Evolutionary conservation across 108 stramenopile species (phyloP), one percentile per base, ranked within the genome.

Genomic region (Skeletonema tropicum): DNA sequence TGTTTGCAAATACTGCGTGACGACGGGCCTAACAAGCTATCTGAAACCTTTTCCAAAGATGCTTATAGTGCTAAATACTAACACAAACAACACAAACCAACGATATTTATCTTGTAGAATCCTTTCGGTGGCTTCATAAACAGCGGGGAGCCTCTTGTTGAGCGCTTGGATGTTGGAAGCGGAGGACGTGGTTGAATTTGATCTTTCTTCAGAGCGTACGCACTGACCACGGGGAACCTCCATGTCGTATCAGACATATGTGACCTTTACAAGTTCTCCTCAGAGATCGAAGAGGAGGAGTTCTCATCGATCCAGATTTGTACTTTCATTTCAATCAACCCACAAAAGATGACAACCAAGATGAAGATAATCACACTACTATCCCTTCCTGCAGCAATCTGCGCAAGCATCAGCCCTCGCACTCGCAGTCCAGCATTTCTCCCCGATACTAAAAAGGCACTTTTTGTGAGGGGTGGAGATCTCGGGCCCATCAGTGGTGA

Each of bases 401-500:
- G 52, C 23, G 52, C 52, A 15, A 55, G 52, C 23, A 9, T 55
- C 52, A 9, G 23, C 5, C 52, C 52, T 55, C 19, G 52, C 21
- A 7, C 21, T 55, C 52, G n/a, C 6, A 23, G 21, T 8, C 3
- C 52, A 55, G 21, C 52, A 6, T 55, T 55, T 23, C 52, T 55
- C 23, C 25, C 52, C 10, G 52, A 55, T 55, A 13, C 69, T 26
- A n/a, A 23, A 1, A 35, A 70, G 26, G 21, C 66, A 31, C 71
- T 71, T 0, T 36, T 48, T 4, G 17, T 73, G 0, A 46, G 71
- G 29, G 71, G 71, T 25, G 71, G 71, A 65, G 64, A 73, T 36
- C 65, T 73, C 14, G 71, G 71, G 13, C 71, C 71, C 3, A 31
- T 73, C 41, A 73, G 64, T 41, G 42, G 45, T 17, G 35, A 73